Conservation (phyloP, 2,329 filamentous ascomycete genomes). For the Exserohilum turcica region DNA sequence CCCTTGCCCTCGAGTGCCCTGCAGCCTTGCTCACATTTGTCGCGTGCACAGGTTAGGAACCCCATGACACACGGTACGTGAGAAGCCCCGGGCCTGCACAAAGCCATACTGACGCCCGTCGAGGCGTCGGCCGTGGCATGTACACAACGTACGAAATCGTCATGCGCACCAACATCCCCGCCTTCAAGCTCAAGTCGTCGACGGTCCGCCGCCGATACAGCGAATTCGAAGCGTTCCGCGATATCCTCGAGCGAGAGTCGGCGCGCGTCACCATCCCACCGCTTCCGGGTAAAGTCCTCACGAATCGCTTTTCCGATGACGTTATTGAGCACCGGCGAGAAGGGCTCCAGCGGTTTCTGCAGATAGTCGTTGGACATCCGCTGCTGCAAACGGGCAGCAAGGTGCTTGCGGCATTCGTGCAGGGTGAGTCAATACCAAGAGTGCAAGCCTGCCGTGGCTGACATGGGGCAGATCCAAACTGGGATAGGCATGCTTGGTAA, state of each 20-base stretch:
- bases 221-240: slow-evolving; percentile 98
- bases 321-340: slow-evolving; percentile 94
- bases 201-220: slow-evolving; percentile 92
- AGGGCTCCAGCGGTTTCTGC: slow-evolving; percentile 91
- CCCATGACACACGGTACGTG: slow-evolving; percentile 55
- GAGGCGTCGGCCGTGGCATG: slow-evolving; percentile 93
- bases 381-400: slow-evolving; percentile 97
- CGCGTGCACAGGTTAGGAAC: slow-evolving; percentile 74
- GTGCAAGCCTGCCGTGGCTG: slow-evolving; percentile 9
- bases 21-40: slow-evolving; percentile 31
- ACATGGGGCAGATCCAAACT: slow-evolving; percentile 70
- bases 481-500: slow-evolving; percentile 67
- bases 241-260: slow-evolving; percentile 94
- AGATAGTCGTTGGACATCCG: slow-evolving; percentile 96
- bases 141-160: slow-evolving; percentile 99
- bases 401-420: slow-evolving; percentile 93
- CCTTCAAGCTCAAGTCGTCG: slow-evolving; percentile 88
- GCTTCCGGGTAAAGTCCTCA: slow-evolving; percentile 95
- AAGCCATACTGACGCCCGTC: slow-evolving; percentile 60
- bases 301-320: slow-evolving; percentile 96
- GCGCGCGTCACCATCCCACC: slow-evolving; percentile 95
- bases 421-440: slow-evolving; percentile 65
- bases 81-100: not conserved
- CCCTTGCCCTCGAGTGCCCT: slow-evolving; percentile 11
- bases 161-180: slow-evolving; percentile 97